Evolutionary conservation across 305 asterid species (phyloP).

Genomic region (Monarda citriodora): DNA sequence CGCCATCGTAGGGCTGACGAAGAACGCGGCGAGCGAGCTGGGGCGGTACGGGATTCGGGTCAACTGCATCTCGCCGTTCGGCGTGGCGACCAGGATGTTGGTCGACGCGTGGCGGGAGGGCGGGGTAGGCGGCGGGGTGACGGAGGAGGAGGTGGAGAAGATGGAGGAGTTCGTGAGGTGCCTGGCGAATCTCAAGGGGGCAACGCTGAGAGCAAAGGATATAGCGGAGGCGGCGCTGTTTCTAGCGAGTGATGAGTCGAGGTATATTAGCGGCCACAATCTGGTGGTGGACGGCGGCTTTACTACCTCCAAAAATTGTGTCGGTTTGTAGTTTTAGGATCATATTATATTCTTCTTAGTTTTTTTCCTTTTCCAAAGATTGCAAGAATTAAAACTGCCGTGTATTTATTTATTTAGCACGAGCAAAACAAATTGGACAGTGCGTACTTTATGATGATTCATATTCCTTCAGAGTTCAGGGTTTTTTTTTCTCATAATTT

Average conservation of each 20-base stretch:
- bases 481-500: too few relatives aligned
- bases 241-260: conserved; percentile 79
- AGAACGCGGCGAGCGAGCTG: conserved; percentile 82
- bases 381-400: too few relatives aligned
- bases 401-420: too few relatives aligned
- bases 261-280: conserved; percentile 84
- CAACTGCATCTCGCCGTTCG: conserved; percentile 86
- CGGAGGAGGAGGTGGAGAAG: conserved; percentile 55
- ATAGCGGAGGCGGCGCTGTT: conserved; percentile 89
- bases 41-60: conserved; percentile 81
- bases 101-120: conserved; percentile 63
- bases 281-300: conserved; percentile 92
- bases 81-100: conserved; percentile 89
- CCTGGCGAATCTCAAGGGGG: conserved; percentile 69
- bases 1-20: conserved; percentile 79
- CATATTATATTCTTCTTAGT: too few relatives aligned
- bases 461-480: too few relatives aligned
- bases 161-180: conserved; percentile 72
- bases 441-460: too few relatives aligned
- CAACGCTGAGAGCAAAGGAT: conserved; percentile 54
- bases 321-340: conserved; percentile 42
- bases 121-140: conserved; percentile 12
- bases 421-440: too few relatives aligned
- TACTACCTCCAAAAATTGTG: conserved; percentile 62
- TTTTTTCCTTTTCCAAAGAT: too few relatives aligned